phyloP scores from a whole-genome alignment of 2,329 filamentous ascomycete genomes.

The Neofusicoccum laricinum region DNA sequence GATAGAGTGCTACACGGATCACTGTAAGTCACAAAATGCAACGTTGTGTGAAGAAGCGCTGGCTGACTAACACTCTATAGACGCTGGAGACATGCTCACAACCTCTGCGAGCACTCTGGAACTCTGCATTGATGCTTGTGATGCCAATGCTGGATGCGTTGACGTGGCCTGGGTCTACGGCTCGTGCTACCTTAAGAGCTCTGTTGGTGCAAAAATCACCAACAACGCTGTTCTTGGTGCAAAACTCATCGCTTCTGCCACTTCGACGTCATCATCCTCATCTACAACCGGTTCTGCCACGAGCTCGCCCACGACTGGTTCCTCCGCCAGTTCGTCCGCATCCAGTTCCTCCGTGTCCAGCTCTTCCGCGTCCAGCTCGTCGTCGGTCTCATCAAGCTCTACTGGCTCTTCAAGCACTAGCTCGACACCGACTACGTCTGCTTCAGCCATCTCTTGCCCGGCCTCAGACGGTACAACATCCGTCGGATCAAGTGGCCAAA shows the following conservation, averaged over 20 bases:
- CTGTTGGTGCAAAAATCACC: not conserved
- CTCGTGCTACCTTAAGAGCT: slow-evolving; percentile 23
- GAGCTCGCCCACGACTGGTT: not conserved
- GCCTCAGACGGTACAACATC: slow-evolving; percentile 18
- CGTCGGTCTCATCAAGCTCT: not conserved
- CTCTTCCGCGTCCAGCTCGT: not conserved
- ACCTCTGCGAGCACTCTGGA: slow-evolving; percentile 12
- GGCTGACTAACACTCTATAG: not conserved
- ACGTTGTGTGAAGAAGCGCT: not conserved
- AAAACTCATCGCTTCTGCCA: not conserved
- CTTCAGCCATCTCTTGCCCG: slow-evolving; percentile 16
- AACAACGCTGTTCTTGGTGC: not conserved
- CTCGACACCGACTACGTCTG: not conserved
- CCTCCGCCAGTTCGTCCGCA: not conserved
- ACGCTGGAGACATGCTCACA: slow-evolving; percentile 16
- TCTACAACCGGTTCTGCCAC: not conserved
- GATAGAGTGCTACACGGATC: slow-evolving; percentile 22
- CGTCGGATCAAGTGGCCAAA: slow-evolving; percentile 17
- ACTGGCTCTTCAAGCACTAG: not conserved
- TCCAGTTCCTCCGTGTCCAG: not conserved
- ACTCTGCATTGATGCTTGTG: slow-evolving; percentile 20
- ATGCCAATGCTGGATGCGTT: slow-evolving; percentile 18
- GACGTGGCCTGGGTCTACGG: slow-evolving; percentile 20
- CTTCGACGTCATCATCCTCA: not conserved
- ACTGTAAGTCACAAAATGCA: not conserved